These are phyloP conservation scores for Scenedesmus sp. DNA, from an alignment of 163 green algal species.

Conservation along the genomic window DNA sequence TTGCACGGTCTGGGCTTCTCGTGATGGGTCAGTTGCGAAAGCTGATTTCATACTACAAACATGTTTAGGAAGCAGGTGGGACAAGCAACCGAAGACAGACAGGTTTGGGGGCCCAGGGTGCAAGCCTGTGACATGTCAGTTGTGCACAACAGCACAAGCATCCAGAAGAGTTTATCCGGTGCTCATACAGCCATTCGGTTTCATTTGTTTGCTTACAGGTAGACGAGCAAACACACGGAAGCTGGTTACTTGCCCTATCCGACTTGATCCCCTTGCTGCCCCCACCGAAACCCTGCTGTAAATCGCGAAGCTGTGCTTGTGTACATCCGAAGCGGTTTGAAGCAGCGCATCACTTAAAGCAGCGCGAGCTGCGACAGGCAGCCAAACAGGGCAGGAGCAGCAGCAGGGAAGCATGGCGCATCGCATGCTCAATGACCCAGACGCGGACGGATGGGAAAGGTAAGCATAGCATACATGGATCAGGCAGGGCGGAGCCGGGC, in stretches of 20 bases:
- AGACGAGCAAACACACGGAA: not conserved
- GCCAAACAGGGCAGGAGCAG: not conserved
- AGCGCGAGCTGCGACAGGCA: not conserved
- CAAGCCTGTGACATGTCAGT: conserved; percentile 1
- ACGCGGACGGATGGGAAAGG: conserved; percentile 63
- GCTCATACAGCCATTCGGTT: not conserved
- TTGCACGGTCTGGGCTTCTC: too few relatives aligned
- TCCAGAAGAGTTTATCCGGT: not conserved
- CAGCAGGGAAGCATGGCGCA: conserved; percentile 55
- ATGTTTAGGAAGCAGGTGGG: too few relatives aligned
- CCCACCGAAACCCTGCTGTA: too few relatives aligned
- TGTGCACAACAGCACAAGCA: not conserved
- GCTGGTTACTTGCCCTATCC: not conserved
- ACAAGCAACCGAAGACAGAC: too few relatives aligned
- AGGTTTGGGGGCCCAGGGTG: not conserved
- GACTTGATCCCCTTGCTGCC: not conserved
- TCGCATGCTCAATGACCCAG: conserved; percentile 62
- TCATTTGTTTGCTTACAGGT: not conserved
- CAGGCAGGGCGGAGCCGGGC: not conserved
- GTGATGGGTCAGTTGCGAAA: too few relatives aligned
- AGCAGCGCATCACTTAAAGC: not conserved
- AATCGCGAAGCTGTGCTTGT: not conserved
- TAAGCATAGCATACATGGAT: not conserved
- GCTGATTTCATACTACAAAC: too few relatives aligned
- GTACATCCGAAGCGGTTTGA: not conserved